Evolutionary conservation across 2,329 filamentous ascomycete species (phyloP), one percentile per base, ranked within the genome.

Genomic region (Gaeumannomyces sp.): DNA sequence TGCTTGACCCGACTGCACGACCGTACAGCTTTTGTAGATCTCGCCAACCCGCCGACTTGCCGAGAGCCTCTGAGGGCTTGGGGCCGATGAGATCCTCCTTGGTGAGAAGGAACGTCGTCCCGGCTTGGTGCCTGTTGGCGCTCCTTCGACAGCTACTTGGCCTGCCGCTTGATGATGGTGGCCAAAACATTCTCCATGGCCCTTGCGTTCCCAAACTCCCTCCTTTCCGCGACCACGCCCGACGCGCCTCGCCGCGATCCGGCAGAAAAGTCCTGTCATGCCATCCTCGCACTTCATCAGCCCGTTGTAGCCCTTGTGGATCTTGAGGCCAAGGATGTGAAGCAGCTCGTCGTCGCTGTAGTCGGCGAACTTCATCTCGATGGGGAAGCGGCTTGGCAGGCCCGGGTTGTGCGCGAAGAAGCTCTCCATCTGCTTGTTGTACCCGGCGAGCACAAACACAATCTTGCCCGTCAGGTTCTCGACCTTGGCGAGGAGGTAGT

Each of bases 341-440:
- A 85, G 77, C 0, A 94, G 77, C 68, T 93, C 89, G 0, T 76
- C 69, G 60, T 93, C 87, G 0, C 78, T 77, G 67, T 91, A 93
- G 72, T 94, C 90, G 0, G 82, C 76, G 65, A 93, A 94, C 58
- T 84, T 80, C 70, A 93, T 78, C 45, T 81, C 76, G 14, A 85
- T 77, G 0, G 90, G 90, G 53, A 94, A 87, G 0, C 90, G 85
- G 68, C 89, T 91, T 0, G 83, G 79, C 3, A 93, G 77, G 0
- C 91, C 90, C 0, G 86, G 86, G 59, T 93, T 93, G 73, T 93
- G 89, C 0, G 84, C 80, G 60, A 91, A 92, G 72, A 93, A 92
- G 0, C 81, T 81, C 69, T 93, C 89, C 90, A 94, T 93, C 67
- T 90, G 81, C 68, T 86, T 87, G 61, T 80, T 80, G 73, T 93